Base-by-base conservation (phyloP, 2,329 filamentous ascomycete species). In the Colletotrichum sp. region DNA sequence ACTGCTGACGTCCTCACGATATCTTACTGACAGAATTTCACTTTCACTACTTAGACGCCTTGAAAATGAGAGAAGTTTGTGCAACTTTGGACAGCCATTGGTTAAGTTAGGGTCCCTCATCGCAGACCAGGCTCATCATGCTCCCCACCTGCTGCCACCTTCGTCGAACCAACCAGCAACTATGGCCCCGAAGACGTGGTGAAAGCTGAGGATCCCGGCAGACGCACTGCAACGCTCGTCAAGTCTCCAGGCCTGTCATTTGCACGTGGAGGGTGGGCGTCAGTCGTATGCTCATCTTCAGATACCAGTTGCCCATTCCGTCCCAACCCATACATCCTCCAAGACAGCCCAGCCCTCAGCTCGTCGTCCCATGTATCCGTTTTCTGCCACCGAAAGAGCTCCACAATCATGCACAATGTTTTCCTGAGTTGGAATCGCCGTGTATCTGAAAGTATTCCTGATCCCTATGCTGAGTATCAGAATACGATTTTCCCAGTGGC, bases 241-340 rank as follows among this genome's bases (percentile, higher is more conserved):
- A 55, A 76, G 44, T 55, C 66, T 9, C 15, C 8, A 22, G 27
- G n/a, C 25, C 34, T 32, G 30, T 22, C 28, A 25, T 16, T 30
- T 19, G 64, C 74, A 74, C 74, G 71, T 76, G 74, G 65, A 36
- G 19, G 15, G 48, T 65, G 16, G 25, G 6, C 13, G 34, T 34
- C 7, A 12, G 55, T 72, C 28, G 27, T 25, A 16, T 32, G 28
- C 34, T 36, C 28, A 30, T 48, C 39, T 59, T 8, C 64, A 44
- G 74, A 34, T 48, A 48, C 27, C 15, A 15, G 30, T 27, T 69
- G 32, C 44, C 74, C 44, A 65, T n/a, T 15, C 27, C 64, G 8
- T 72, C 39, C 39, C 48, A 60, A 25, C 68, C 60, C 68, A 55
- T 67, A 63, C 61, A 44, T 22, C 59, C n/a, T 9, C 28, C 57